Evolutionary conservation across 257 asterid species (phyloP), one percentile per base, ranked within the genome.

Genomic region (Solanum rostratum): DNA sequence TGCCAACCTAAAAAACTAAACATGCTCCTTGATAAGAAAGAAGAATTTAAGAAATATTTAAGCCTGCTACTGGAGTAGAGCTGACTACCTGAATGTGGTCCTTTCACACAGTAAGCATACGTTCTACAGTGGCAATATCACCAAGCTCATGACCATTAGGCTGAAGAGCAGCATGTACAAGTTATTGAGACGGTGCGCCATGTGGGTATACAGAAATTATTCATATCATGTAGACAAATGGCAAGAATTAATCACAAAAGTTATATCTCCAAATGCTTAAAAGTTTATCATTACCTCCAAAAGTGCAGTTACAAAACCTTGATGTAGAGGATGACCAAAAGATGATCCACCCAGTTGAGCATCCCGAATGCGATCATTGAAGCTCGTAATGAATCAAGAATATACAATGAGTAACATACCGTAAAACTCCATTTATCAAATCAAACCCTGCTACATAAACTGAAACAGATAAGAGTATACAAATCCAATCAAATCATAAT

Each of bases 301-400:
- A 84, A 96, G 91, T 86, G 98, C 99, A 83, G 99, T 95, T 18
- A 91, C 85, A 87, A 93, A 95, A 24, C 99, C 99, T 91, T 96
- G 99, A 85, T 95, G 99, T 84, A 96, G 98, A 83, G 94, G 97
- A 88, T 89, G 98, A 78, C 99, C 98, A 85, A 96, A 96, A 29
- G 98, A 98, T 88, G 99, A 96, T 84, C 98, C 98, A 15, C 99
- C 99, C 82, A 95, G 97, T 89, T 90, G 24, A 84, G 98, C 98
- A 85, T 96, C 99, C 52, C 99, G 97, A 81, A 95, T 93, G 82
- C 99, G 95, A 90, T 96, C 99, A 79, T 96, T 96, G 87, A 96
- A 96, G 91, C 99, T 96, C 93, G 88, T 85, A 6, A 52, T 11
- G 53, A 16, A 70, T 85, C 62, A 63, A 59, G 79, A 62, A 63